Conservation (phyloP, 352 stramenopile species). For the Globisporangium emineosum region DNA sequence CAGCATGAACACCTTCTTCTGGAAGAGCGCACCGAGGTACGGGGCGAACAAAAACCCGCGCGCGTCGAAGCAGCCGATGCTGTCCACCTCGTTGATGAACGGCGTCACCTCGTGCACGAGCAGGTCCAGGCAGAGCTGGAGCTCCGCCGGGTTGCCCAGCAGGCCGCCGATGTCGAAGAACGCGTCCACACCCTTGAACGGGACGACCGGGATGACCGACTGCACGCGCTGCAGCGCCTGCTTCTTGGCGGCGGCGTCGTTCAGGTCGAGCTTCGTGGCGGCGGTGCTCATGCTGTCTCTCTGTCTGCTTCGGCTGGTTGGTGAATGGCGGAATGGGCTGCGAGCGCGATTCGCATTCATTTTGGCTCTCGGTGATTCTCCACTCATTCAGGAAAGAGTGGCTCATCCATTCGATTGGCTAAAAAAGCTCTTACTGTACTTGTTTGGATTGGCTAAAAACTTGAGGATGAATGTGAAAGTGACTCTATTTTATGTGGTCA, state of each 20-base stretch:
- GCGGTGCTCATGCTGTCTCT: constrained; percentile 23
- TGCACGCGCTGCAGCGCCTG: constrained; percentile 69
- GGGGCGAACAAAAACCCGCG: constrained; percentile 97
- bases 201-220: constrained; percentile 92
- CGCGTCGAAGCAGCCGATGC: constrained; percentile 94
- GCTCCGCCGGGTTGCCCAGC: constrained; percentile 82
- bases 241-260: constrained; percentile 44
- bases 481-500: too few relatives aligned
- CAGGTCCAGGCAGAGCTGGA: constrained; percentile 92
- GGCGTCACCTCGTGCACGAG: constrained; percentile 73
- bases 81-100: constrained; percentile 56
- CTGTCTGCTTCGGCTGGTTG: constrained; percentile 14
- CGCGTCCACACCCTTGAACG: constrained; percentile 92
- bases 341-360: not conserved
- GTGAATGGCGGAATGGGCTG: constrained; percentile 9
- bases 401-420: too few relatives aligned
- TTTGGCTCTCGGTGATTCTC: not conserved
- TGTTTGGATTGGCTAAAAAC: not conserved
- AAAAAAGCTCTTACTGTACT: not conserved
- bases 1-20: constrained; percentile 99
- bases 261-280: constrained; percentile 35
- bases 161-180: constrained; percentile 98
- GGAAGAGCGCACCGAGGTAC: constrained; percentile 92
- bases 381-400: constrained; percentile 1
- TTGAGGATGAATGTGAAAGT: too few relatives aligned